A percentile compares a stretch with the other conserved stretches of the same genome.
Evolutionary conservation across 2,329 filamentous ascomycete species (phyloP).

Genomic region (Phoma sp.): DNA sequence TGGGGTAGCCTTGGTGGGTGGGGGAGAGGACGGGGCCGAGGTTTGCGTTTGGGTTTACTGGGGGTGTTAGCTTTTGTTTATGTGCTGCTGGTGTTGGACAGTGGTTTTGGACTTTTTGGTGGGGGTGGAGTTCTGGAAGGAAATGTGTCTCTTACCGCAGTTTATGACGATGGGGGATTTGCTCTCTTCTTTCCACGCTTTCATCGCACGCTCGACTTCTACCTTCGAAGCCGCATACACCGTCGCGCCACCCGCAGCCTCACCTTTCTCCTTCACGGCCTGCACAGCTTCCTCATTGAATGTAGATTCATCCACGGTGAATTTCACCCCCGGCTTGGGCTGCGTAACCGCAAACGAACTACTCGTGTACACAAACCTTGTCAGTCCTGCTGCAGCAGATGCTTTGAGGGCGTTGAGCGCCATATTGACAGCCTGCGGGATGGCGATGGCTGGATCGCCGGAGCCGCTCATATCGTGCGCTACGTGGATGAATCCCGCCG

Average conservation of each 20-base stretch:
- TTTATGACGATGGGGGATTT: slow-evolving; percentile 55
- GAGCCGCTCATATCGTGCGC: slow-evolving; percentile 52
- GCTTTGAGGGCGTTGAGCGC: slow-evolving; percentile 51
- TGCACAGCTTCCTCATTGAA: slow-evolving; percentile 49
- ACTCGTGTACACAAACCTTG: slow-evolving; percentile 54
- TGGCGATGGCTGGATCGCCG: slow-evolving; percentile 46
- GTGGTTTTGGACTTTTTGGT: too few relatives aligned
- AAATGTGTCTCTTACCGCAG: slow-evolving; percentile 10
- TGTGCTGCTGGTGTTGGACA: too few relatives aligned
- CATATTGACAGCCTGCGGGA: slow-evolving; percentile 49
- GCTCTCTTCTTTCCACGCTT: slow-evolving; percentile 55
- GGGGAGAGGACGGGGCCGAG: slow-evolving; percentile 47
- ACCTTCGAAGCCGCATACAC: slow-evolving; percentile 58
- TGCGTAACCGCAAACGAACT: slow-evolving; percentile 48
- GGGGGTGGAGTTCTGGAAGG: too few relatives aligned
- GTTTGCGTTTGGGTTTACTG: slow-evolving; percentile 42
- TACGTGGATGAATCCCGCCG: slow-evolving; percentile 54
- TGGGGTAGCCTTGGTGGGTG: slow-evolving; percentile 41
- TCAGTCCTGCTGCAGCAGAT: slow-evolving; percentile 41
- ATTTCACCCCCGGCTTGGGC: slow-evolving; percentile 42
- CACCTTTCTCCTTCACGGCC: slow-evolving; percentile 31
- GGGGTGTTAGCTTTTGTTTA: too few relatives aligned
- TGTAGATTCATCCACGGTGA: slow-evolving; percentile 41
- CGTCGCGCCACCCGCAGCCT: not conserved
- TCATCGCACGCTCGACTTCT: slow-evolving; percentile 54